These are phyloP conservation scores for Bimuria novae-zelandiae DNA, from an alignment of 2,329 filamentous ascomycete species.

Conservation along the genomic window DNA sequence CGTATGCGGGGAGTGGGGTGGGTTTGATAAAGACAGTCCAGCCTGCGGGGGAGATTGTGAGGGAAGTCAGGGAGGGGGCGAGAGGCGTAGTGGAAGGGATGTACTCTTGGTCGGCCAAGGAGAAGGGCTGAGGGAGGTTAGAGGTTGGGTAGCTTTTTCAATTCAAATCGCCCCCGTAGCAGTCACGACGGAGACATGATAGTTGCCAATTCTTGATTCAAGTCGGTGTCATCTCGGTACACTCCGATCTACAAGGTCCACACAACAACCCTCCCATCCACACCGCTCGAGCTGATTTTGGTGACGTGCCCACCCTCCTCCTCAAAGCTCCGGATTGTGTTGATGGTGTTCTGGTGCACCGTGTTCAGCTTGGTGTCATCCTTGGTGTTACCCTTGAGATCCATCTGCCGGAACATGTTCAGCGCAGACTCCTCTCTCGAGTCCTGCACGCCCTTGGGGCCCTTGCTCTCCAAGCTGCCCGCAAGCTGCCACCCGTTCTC, in stretches of 20 bases:
- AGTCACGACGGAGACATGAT: too few relatives aligned
- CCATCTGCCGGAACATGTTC: conserved; percentile 99
- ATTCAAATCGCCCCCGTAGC: too few relatives aligned
- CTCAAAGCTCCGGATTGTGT: conserved; percentile 78
- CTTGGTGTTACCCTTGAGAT: conserved; percentile 88
- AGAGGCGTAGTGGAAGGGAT: conserved; percentile 35
- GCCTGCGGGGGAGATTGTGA: conserved; percentile 58
- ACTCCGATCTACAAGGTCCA: conserved; percentile 54
- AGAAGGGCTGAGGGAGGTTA: background rate
- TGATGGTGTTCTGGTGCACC: conserved; percentile 95
- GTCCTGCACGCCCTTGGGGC: conserved; percentile 61
- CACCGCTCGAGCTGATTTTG: conserved; percentile 74
- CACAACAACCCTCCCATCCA: conserved; percentile 54
- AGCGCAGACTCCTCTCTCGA: conserved; percentile 87
- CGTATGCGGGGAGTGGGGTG: conserved; percentile 66
- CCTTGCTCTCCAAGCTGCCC: conserved; percentile 78
- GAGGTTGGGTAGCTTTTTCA: too few relatives aligned
- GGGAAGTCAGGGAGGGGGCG: conserved; percentile 50
- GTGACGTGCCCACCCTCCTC: conserved; percentile 65
- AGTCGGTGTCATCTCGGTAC: too few relatives aligned
- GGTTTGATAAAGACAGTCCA: conserved; percentile 60
- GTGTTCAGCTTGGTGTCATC: conserved; percentile 95
- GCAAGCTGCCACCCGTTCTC: conserved; percentile 81
- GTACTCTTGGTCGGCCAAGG: background rate
- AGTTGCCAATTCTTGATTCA: too few relatives aligned